phyloP scores from a whole-genome alignment of 2,329 filamentous ascomycete species.

The Botrytis deweyae region DNA sequence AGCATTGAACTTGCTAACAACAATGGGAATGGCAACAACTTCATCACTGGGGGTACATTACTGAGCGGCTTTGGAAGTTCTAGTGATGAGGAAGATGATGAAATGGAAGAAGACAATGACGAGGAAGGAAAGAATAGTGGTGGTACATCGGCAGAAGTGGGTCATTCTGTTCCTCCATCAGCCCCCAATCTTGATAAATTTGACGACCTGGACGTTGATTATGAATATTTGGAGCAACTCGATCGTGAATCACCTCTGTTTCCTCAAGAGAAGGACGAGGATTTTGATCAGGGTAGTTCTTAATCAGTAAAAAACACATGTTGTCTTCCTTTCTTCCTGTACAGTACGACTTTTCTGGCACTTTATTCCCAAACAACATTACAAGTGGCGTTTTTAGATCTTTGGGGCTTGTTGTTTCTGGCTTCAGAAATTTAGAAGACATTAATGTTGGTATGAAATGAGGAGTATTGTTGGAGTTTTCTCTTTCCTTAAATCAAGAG shows the following conservation, averaged over 20 bases:
- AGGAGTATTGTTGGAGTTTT: slow-evolving; percentile 19
- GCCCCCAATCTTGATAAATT: slow-evolving; percentile 41
- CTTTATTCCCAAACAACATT: slow-evolving; percentile 21
- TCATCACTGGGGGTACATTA: slow-evolving; percentile 72
- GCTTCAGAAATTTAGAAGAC: slow-evolving; percentile 20
- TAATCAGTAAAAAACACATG: slow-evolving; percentile 21
- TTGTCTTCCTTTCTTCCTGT: slow-evolving; percentile 19
- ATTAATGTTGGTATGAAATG: slow-evolving; percentile 20
- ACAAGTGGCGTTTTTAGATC: slow-evolving; percentile 24
- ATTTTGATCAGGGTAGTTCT: slow-evolving; percentile 60
- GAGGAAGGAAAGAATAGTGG: slow-evolving; percentile 55
- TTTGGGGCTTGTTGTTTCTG: slow-evolving; percentile 22
- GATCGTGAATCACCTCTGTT: slow-evolving; percentile 41
- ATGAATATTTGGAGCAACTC: slow-evolving; percentile 41
- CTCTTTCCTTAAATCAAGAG: slow-evolving; percentile 16
- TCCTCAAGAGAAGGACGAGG: slow-evolving; percentile 35
- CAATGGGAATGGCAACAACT: slow-evolving; percentile 60
- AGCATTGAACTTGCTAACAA: slow-evolving; percentile 68
- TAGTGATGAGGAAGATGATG: slow-evolving; percentile 94
- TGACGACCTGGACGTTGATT: slow-evolving; percentile 40
- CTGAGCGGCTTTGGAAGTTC: slow-evolving; percentile 91
- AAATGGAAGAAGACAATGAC: slow-evolving; percentile 81
- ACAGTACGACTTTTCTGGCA: slow-evolving; percentile 18
- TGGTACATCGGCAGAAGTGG: slow-evolving; percentile 52
- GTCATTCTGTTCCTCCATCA: slow-evolving; percentile 43